Percentiles rank a stretch among this genome's conserved stretches.
These are phyloP conservation scores for Physcomitrellopsis africana DNA, from an alignment of 225 moss, liverwort and hornwort genomes.

Conservation along the genomic window DNA sequence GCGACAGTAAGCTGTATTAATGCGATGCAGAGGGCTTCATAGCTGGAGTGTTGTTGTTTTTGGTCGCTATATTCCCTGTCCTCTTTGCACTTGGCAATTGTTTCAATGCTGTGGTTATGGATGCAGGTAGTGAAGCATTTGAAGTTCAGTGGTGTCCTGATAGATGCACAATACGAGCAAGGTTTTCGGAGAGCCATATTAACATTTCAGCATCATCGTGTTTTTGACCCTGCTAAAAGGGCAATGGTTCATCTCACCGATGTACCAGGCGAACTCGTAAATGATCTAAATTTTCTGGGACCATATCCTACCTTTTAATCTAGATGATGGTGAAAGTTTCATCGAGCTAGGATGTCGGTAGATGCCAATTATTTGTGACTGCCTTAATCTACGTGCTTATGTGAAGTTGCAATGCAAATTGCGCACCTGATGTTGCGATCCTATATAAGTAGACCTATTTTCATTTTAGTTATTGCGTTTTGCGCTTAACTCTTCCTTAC, in stretches of 20 bases:
- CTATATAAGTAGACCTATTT: background rate
- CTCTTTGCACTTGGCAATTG: background rate
- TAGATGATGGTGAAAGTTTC: background rate
- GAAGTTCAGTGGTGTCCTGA: constrained; percentile 71
- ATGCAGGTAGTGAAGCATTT: constrained; percentile 89
- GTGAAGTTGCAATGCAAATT: background rate
- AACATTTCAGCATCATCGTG: constrained; percentile 92
- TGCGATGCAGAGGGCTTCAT: background rate
- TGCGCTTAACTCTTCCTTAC: constrained; percentile 69
- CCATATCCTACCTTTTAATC: constrained; percentile 81
- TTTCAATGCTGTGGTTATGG: background rate
- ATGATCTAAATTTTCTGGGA: constrained; percentile 80
- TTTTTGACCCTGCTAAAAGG: constrained; percentile 72
- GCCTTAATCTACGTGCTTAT: background rate
- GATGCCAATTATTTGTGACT: background rate
- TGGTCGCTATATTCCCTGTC: background rate
- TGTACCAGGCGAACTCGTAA: constrained; percentile 56
- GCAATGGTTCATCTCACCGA: constrained; percentile 80
- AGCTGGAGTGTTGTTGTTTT: background rate
- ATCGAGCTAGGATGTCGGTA: background rate
- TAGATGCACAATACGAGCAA: constrained; percentile 76
- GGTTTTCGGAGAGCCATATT: constrained; percentile 77
- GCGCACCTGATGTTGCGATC: background rate
- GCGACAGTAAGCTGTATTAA: background rate
- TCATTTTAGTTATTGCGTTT: constrained; percentile 9